phyloP scores from a whole-genome alignment of 768 basidiomycete genomes.

The Pilatotrama ljubarskyi region DNA sequence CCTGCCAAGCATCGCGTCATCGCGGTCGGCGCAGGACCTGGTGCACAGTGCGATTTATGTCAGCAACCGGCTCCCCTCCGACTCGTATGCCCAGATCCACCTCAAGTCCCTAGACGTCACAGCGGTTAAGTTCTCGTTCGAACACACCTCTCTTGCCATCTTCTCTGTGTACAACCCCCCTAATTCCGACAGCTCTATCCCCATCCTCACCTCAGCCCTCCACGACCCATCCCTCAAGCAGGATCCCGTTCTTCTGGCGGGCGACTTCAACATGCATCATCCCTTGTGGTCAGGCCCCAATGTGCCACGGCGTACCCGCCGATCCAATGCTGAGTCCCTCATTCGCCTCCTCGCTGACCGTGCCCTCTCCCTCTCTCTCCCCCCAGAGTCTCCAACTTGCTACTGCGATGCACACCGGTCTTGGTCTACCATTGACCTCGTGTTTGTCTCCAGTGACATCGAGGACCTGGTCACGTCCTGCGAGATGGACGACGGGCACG shows the following conservation, averaged over 20 bases:
- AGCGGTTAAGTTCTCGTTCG: slow-evolving; percentile 1
- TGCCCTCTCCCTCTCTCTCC: background rate
- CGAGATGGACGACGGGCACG: background rate
- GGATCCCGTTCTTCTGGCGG: background rate
- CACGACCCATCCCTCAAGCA: background rate
- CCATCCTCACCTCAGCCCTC: background rate
- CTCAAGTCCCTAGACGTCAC: background rate
- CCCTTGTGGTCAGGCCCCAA: slow-evolving; percentile 1
- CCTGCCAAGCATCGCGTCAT: background rate
- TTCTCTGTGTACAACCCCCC: slow-evolving; percentile 5
- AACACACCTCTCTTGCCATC: background rate
- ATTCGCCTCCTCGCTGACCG: background rate
- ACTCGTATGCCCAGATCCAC: slow-evolving; percentile 1
- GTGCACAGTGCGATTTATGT: slow-evolving; percentile 1
- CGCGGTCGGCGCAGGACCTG: background rate
- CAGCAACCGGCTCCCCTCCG: background rate
- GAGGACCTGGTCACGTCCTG: background rate
- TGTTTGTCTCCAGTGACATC: background rate
- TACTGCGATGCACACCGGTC: slow-evolving; percentile 1
- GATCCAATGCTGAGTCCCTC: background rate
- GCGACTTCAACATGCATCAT: slow-evolving; percentile 15
- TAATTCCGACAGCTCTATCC: background rate
- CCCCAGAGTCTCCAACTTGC: background rate
- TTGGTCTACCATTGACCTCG: slow-evolving; percentile 6
- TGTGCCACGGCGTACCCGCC: background rate